A percentile compares a stretch with the other conserved stretches of the same genome.
Evolutionary conservation across 306 rosid species (phyloP).

Genomic region (Potentilla sterilis): DNA sequence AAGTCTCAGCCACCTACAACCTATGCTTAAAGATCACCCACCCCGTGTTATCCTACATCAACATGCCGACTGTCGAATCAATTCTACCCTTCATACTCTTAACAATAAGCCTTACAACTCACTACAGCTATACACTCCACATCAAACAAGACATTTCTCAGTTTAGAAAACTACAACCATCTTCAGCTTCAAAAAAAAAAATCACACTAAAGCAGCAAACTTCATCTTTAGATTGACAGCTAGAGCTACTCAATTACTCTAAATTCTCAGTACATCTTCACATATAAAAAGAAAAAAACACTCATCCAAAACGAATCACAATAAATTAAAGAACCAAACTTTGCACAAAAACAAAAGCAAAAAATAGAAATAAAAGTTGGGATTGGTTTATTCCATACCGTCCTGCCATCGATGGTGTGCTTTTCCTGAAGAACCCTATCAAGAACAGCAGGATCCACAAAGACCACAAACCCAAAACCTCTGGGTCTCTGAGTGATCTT

Average conservation of each 20-base stretch:
- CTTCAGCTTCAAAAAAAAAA: background rate
- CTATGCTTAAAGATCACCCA: background rate
- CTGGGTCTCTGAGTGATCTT: slow-evolving; percentile 79
- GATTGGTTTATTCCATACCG: slow-evolving; percentile 40
- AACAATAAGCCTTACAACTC: background rate
- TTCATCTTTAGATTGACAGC: background rate
- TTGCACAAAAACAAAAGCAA: background rate
- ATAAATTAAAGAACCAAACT: background rate
- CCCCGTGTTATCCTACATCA: background rate
- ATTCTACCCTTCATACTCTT: background rate
- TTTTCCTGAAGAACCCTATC: slow-evolving; percentile 90
- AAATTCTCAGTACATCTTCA: background rate
- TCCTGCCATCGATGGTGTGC: slow-evolving; percentile 86
- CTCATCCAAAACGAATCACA: background rate
- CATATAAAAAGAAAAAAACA: background rate
- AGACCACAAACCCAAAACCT: slow-evolving; percentile 89
- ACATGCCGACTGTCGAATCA: background rate
- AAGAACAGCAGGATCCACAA: slow-evolving; percentile 78
- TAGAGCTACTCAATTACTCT: background rate
- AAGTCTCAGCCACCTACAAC: background rate
- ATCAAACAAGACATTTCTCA: background rate
- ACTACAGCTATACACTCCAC: background rate
- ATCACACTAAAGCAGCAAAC: background rate
- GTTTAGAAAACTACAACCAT: too few species aligned
- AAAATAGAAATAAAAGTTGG: background rate